Base-by-base conservation (phyloP, 1,284 basidiomycete species). In the Singerocomus inundabilis region DNA sequence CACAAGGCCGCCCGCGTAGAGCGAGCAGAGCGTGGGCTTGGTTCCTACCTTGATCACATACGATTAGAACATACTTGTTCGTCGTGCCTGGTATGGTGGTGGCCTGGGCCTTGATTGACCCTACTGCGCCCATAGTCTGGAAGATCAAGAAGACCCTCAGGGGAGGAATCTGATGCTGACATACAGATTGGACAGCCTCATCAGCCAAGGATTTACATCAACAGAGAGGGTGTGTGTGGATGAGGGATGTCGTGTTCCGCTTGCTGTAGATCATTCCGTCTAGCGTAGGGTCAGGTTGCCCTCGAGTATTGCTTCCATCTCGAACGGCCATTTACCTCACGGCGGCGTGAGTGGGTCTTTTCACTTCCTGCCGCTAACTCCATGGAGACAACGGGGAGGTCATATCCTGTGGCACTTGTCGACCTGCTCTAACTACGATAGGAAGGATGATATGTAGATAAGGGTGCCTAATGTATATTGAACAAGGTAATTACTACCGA, bases 271-370 rank as follows among this genome's bases (percentile, higher is more conserved):
- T 32, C 40, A 37, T 40, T 34, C 54, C 49, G 41, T 36, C 44
- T 48, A 54, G 34, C 36, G 50, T 48, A 52, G 85, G 81, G 72
- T 85, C 37, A 91, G 91, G 1, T 93, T 13, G 78, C 91, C 32
- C 69, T 93, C 41, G 91, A 93, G 62, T 91, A 93, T 62, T 91
- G 88, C 61, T 88, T 92, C 60, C 85, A 84, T 55, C 77, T 93
- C 46, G 86, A 1, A 61, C 62, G 1, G 73, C 80, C 15, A 69
- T 77, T 32, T 79, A 80, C 64, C 72, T 90, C 28, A 90, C 86
- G 1, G 75, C 69, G 77, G 75, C 10, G 79, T 81, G 26, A 86
- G 86, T 7, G 85, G 84, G 4, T 78, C n/a, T n/a, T n/a, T n/a
- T n/a, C n/a, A n/a, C n/a, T n/a, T n/a, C n/a, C n/a, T 31, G 5